Evolutionary conservation across 352 stramenopile species (phyloP), one percentile per base, ranked within the genome.

Genomic region (Plasmopara viticola): DNA sequence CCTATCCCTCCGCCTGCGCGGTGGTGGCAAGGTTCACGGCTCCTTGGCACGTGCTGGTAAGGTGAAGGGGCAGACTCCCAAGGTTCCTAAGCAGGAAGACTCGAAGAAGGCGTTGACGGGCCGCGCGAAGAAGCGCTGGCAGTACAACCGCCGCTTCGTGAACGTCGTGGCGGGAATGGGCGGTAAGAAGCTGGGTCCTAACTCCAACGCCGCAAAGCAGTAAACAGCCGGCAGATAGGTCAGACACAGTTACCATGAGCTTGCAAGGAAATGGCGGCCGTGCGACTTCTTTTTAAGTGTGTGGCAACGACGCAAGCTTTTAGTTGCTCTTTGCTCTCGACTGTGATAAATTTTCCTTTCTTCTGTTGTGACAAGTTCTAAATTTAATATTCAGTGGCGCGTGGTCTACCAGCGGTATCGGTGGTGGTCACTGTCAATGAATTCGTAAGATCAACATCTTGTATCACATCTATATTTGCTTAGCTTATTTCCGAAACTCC

Each of bases 141-240:
- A 99, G 84, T 99, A 99, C 96, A 99, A 99, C 84, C 92, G 97
- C 68, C 90, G 97, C 77, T 99, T 99, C 84, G 96, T 99, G 51
- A 99, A 99, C 86, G 96, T 99, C 61, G 95, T 97, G 43, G 94
- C 92, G 30, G 94, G 90, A 62, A 95, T 97, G 70, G 95, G 95
- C 68, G 96, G 94, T 66, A 99, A 98, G 94, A 85, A 83, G 65
- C 69, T 99, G 55, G 96, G 96, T 70, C 96, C 97, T 56, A 99
- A 99, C 93, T 98, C 91, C 63, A 98, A 98, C 89, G 94, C 95
- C 60, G 86, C 95, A 66, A 98, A 98, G 90, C 69, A 78, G 55
- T 71, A 74, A 74, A 50, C 59, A 59, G 20, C 45, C 38, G 56
- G 38, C 46, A 38, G 33, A 12, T 44, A 50, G 35, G 48, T 49